phyloP scores from a whole-genome alignment of 2,329 filamentous ascomycete species.

The Talaromyces sp. region DNA sequence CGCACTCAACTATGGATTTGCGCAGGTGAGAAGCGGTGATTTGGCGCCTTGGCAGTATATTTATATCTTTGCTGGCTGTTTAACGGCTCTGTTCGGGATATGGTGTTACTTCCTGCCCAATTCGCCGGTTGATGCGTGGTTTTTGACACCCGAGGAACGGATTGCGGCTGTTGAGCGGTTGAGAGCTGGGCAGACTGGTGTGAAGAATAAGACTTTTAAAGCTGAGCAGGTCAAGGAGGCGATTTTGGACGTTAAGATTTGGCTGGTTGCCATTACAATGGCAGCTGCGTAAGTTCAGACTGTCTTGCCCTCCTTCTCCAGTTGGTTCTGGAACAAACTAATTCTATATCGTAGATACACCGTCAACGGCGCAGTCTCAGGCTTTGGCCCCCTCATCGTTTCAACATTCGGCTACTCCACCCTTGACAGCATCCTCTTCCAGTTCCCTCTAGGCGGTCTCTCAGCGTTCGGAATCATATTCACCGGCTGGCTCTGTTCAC shows the following conservation, averaged over 20 bases:
- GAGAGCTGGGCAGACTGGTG: constrained; percentile 58
- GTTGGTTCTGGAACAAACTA: too few relatives aligned
- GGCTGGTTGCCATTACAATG: constrained; percentile 63
- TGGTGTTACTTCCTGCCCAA: constrained; percentile 62
- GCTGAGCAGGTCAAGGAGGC: constrained; percentile 54
- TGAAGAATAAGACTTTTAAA: constrained; percentile 59
- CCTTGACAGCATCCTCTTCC: constrained; percentile 63
- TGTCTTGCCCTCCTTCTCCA: constrained; percentile 10
- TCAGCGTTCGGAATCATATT: constrained; percentile 62
- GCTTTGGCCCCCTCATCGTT: constrained; percentile 67
- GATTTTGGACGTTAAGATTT: constrained; percentile 56
- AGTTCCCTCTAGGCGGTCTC: constrained; percentile 68
- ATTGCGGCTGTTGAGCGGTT: constrained; percentile 61
- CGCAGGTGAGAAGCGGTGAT: constrained; percentile 52
- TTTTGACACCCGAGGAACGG: constrained; percentile 58
- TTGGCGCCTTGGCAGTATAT: constrained; percentile 65
- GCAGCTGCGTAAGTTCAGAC: constrained; percentile 55
- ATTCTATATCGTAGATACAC: constrained; percentile 47
- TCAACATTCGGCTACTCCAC: constrained; percentile 63
- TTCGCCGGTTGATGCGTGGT: constrained; percentile 64
- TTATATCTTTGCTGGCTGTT: constrained; percentile 58
- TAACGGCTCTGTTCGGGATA: constrained; percentile 61
- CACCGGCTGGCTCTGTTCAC: constrained; percentile 60
- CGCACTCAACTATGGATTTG: constrained; percentile 62
- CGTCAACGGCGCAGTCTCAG: constrained; percentile 65